Conservation (phyloP, 495 filamentous ascomycete genomes). For the Trichocladium uniseriatum region DNA sequence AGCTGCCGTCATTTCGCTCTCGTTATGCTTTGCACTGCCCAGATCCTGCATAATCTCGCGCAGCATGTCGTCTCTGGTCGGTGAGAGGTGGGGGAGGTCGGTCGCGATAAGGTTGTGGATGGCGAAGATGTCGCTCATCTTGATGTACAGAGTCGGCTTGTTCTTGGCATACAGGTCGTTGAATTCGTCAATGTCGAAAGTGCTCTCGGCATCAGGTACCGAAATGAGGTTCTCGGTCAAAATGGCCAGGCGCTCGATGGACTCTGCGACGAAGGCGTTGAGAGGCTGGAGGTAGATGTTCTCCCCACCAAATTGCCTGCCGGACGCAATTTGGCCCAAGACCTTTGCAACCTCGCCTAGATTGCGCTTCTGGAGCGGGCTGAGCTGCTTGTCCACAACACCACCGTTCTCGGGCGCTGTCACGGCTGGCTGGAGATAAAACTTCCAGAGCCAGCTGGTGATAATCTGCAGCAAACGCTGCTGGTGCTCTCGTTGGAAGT, state of each 20-base stretch:
- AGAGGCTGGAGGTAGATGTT: constrained; percentile 93
- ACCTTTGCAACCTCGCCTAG: constrained; percentile 86
- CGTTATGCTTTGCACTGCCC: constrained; percentile 89
- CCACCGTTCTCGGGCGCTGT: constrained; percentile 81
- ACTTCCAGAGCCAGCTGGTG: constrained; percentile 85
- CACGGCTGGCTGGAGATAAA: constrained; percentile 84
- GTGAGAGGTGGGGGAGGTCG: constrained; percentile 67
- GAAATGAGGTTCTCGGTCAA: constrained; percentile 68
- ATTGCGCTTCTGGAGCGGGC: constrained; percentile 88
- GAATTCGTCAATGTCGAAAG: constrained; percentile 97
- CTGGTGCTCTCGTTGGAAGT: constrained; percentile 72
- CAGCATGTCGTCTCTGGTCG: constrained; percentile 73
- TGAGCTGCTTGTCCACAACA: constrained; percentile 75
- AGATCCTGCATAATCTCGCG: constrained; percentile 88
- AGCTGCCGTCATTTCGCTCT: constrained; percentile 80
- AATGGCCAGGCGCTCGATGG: constrained; percentile 67
- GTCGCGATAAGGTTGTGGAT: constrained; percentile 81
- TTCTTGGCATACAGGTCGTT: constrained; percentile 94
- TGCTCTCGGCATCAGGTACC: constrained; percentile 74
- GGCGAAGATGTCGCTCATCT: constrained; percentile 94
- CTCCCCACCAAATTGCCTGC: constrained; percentile 81
- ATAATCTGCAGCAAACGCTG: constrained; percentile 73
- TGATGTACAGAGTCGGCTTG: constrained; percentile 95
- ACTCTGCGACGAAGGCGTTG: constrained; percentile 80
- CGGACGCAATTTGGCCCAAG: constrained; percentile 73